Evolutionary conservation across 306 rosid genomes (phyloP), one percentile per base, ranked within the genome.

Genomic region (Citrullus colocynthis): DNA sequence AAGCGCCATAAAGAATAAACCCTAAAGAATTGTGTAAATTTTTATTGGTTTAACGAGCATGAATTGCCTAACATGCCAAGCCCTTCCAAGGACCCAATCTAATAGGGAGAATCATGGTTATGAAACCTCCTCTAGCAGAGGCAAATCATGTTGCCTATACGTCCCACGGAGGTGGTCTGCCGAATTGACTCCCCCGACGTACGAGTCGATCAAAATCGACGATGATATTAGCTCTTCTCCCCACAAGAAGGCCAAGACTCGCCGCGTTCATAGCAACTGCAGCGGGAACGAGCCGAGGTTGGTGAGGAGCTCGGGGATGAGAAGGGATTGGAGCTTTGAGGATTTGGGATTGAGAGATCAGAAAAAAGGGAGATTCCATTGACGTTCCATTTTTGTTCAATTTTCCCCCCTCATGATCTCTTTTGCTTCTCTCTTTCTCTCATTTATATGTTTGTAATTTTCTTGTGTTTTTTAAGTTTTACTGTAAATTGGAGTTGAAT

Each of bases 311-410:
- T 81, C 86, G 8, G 98, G 95, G 17, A 86, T 90, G 93, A 89
- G 98, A 83, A 87, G 97, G 89, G 89, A 94, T 56, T 94, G 98
- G 98, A 91, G 90, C 83, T 86, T 89, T 63, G 96, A 91, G 85
- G 76, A 91, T 74, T 73, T 90, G 82, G 57, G 69, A 16, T 64
- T 79, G 72, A 30, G 71, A 74, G 32, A 55, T 61, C 85, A 82
- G 28, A 84, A 73, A 70, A 81, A 81, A 80, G 63, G 75, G 44
- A 64, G 85, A 74, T 51, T 79, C 44, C 44, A 32, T 3, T 61
- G 39, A 49, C 57, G 30, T 51, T 20, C 12, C 7, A 41, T 41
- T 30, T 49, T 48, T 49, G 6, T 9, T 57, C 32, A 8, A 3
- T 24, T 9, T 42, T 18, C 44, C 36, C 41, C 67, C 16, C 67